phyloP scores from a whole-genome alignment of 2,329 filamentous ascomycete species.

The Aureobasidium melanogenum region DNA sequence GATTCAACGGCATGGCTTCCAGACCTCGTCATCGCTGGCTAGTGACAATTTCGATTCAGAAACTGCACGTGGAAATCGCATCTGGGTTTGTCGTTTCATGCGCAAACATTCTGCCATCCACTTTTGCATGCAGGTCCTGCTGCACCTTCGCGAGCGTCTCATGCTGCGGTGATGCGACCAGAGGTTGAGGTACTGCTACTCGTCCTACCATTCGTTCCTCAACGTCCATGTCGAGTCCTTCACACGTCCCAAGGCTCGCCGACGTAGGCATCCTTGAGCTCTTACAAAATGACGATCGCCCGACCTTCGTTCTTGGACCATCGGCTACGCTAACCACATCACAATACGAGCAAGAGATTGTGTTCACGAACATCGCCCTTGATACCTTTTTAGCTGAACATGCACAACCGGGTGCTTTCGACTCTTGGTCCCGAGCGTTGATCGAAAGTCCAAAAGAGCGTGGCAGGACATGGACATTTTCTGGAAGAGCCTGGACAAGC shows the following conservation, averaged over 20 bases:
- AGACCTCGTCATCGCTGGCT: neutral
- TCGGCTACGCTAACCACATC: neutral
- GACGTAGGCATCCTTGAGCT: slow-evolving; percentile 12
- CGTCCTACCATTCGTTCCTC: neutral
- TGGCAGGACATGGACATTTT: neutral
- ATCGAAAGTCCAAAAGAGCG: neutral
- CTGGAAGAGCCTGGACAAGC: slow-evolving; percentile 7
- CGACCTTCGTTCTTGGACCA: slow-evolving; percentile 8
- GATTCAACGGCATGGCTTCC: neutral
- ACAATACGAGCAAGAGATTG: neutral
- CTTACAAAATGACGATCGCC: slow-evolving; percentile 7
- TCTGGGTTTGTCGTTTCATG: neutral
- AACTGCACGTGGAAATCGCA: neutral
- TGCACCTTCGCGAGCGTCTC: neutral
- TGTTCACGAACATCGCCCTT: slow-evolving; percentile 2
- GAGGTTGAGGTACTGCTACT: neutral
- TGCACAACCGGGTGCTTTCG: neutral
- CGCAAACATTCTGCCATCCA: neutral
- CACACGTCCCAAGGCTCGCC: neutral
- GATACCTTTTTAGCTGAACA: neutral
- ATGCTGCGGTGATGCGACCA: neutral
- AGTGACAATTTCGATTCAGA: neutral
- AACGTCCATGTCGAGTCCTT: neutral
- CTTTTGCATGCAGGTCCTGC: neutral
- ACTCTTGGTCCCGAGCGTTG: neutral